Conservation (phyloP, 768 basidiomycete species). For the Mycena floridula region DNA sequence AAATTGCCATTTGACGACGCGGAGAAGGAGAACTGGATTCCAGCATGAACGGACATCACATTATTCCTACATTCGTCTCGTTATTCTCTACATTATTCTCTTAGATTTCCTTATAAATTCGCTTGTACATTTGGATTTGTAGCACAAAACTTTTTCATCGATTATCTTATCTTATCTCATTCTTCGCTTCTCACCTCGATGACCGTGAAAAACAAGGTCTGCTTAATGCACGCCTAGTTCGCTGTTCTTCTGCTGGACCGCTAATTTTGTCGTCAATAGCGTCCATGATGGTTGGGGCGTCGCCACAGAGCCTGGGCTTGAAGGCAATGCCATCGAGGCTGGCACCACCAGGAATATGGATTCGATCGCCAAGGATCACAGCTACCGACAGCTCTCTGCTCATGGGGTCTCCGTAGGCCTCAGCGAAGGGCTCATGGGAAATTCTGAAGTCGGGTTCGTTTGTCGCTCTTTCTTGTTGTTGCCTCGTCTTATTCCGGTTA, state of each 20-base stretch:
- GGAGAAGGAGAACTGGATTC: too few species aligned
- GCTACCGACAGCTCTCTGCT: slow-evolving; percentile 67
- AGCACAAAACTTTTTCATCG: too few species aligned
- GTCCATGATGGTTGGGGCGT: slow-evolving; percentile 98
- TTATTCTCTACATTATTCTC: too few species aligned
- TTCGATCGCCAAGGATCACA: slow-evolving; percentile 70
- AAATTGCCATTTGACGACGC: too few species aligned
- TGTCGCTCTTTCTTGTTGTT: slow-evolving; percentile 3
- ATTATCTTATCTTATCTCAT: too few species aligned
- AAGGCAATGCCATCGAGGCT: slow-evolving; percentile 87
- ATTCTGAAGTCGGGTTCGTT: slow-evolving; percentile 92
- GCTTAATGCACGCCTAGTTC: slow-evolving; percentile 63
- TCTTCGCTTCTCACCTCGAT: too few species aligned
- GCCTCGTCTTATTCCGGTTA: not conserved
- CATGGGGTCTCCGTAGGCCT: slow-evolving; percentile 92
- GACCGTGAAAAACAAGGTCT: slow-evolving; percentile 89
- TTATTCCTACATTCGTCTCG: too few species aligned
- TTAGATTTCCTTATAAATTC: too few species aligned
- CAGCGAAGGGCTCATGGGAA: slow-evolving; percentile 93
- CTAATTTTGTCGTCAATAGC: slow-evolving; percentile 26
- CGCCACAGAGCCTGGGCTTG: slow-evolving; percentile 54
- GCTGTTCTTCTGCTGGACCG: not conserved
- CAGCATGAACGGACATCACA: too few species aligned
- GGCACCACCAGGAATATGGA: slow-evolving; percentile 89
- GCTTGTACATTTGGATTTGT: too few species aligned